These are phyloP conservation scores for Irpex sp. DNA, from an alignment of 1,284 basidiomycete species.

Conservation along the genomic window DNA sequence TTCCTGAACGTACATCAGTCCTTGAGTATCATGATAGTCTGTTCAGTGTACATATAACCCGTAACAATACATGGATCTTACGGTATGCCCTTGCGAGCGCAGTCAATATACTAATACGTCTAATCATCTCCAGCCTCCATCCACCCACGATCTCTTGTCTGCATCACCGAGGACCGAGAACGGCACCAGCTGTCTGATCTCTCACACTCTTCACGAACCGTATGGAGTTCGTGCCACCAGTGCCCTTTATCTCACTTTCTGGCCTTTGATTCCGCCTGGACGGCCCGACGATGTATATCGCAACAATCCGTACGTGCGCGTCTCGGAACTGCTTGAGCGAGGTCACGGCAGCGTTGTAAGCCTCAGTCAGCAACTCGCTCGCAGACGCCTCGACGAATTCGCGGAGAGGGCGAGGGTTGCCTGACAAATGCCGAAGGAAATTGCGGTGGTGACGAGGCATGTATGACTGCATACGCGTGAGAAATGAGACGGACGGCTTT, in stretches of 20 bases:
- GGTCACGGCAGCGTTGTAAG: slow-evolving; percentile 74
- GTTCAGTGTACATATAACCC: background rate
- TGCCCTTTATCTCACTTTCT: slow-evolving; percentile 55
- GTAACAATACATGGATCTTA: background rate
- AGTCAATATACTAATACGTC: background rate
- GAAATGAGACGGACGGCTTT: slow-evolving; percentile 44
- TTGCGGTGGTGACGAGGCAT: slow-evolving; percentile 91
- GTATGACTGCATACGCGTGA: slow-evolving; percentile 81
- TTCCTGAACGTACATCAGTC: background rate
- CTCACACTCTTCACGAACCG: slow-evolving; percentile 80
- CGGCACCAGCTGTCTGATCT: slow-evolving; percentile 62
- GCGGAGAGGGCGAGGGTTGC: slow-evolving; percentile 56
- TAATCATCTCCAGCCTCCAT: background rate
- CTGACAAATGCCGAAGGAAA: slow-evolving; percentile 82
- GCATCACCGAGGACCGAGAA: background rate
- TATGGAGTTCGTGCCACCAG: slow-evolving; percentile 84
- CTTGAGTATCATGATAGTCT: background rate
- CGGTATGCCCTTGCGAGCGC: background rate
- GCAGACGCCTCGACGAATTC: slow-evolving; percentile 39
- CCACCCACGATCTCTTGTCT: background rate
- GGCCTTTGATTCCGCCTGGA: slow-evolving; percentile 33
- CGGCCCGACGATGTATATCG: slow-evolving; percentile 81
- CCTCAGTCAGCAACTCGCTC: slow-evolving; percentile 40
- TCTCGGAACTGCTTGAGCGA: slow-evolving; percentile 83
- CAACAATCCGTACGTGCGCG: slow-evolving; percentile 84